Evolutionary conservation across 768 basidiomycete species (phyloP), one percentile per base, ranked within the genome.

Genomic region (Suillus alpinus): DNA sequence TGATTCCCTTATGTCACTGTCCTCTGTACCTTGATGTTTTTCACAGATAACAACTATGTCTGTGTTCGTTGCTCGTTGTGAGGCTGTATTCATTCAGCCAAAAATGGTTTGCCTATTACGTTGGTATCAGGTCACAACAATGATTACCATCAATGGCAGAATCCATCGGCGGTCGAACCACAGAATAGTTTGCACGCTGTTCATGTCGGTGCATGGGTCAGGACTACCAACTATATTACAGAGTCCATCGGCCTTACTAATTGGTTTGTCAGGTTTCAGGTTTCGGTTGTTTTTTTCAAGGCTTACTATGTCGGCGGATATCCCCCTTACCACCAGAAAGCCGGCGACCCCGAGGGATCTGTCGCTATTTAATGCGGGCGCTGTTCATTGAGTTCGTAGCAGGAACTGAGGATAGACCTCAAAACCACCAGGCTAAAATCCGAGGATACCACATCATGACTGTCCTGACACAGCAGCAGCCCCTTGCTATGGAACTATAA

Each of bases 1-100:
- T 47, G 23, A 26, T 26, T 13, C 23, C 18, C 18, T 52, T 13
- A 34, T n/a, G 76, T 81, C 37, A 57, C 75, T 71, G 23, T 49
- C 4, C 51, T 41, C 37, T 43, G 34, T 44, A 55, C 31, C 20
- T 52, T 16, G 13, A 16, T 16, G 20, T 26, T 14, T 37, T 43
- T 47, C 26, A 20, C 50, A 56, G 9, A 37, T 31, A 23, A 16
- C 18, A 46, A 47, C 23, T 47, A 23, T 6, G 14, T 26, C 46
- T 26, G 23, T 47, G 46, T 6, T 47, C 43, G 43, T 43, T 43
- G 31, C 43, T 44, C 55, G 16, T 56, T 14, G 20, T 44, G 49
- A 79, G 78, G 1, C 82, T 81, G 61, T 83, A 82, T 69, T 82
- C 81, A 1, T 83, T 83, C 55, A 82, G 83, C 60, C 77, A 29